Percentiles rank a stretch among this genome's conserved stretches.
phyloP scores from a whole-genome alignment of 257 asterid species.

The Solanum lycopersicoides region DNA sequence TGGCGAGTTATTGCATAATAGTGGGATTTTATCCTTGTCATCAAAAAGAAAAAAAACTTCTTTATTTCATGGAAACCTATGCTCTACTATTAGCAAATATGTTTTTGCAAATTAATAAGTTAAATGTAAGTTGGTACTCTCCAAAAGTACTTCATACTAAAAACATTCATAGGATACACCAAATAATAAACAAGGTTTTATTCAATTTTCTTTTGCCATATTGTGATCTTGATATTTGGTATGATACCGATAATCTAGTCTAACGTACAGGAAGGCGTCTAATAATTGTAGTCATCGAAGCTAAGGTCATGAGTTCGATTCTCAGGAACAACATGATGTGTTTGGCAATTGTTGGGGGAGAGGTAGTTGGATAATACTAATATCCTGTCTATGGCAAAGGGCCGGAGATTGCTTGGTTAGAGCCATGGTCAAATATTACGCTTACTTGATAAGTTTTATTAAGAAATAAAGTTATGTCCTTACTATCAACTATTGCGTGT shows the following conservation, averaged over 20 bases:
- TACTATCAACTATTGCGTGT: background rate
- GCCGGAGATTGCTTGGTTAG: background rate
- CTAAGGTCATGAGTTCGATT: background rate
- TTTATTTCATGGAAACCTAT: background rate
- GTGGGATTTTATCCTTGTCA: no score
- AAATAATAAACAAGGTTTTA: background rate
- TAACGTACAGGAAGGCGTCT: background rate
- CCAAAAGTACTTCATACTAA: no score
- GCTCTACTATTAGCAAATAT: background rate
- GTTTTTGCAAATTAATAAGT: background rate
- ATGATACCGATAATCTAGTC: no score
- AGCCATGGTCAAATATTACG: background rate
- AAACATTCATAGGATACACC: background rate
- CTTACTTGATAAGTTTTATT: background rate
- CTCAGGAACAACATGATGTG: background rate
- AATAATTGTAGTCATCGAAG: background rate
- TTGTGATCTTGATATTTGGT: background rate
- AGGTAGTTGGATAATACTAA: background rate
- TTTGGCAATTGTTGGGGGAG: background rate
- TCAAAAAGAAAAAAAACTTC: no score
- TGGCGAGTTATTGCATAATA: no score
- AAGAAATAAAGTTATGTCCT: background rate
- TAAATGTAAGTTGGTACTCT: no score
- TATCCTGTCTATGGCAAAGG: background rate
- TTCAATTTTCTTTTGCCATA: background rate